These are phyloP conservation scores for Fusarium brevicatenulatum DNA, from an alignment of 2,329 filamentous ascomycete species.

Conservation along the genomic window DNA sequence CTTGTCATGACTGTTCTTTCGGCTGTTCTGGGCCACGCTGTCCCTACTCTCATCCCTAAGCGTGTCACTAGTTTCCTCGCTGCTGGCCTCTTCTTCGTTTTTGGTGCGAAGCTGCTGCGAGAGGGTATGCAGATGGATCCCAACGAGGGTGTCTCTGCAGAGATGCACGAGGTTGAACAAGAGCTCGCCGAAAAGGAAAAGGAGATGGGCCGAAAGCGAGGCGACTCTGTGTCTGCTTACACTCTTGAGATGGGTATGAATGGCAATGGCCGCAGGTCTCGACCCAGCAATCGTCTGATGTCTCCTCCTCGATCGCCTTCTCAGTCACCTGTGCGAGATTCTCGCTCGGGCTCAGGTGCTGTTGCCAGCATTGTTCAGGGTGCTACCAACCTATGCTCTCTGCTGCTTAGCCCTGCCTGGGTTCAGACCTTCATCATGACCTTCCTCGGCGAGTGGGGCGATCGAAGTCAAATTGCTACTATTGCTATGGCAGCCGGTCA, in stretches of 20 bases:
- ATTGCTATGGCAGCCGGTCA: slow-evolving; percentile 98
- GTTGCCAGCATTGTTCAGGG: slow-evolving; percentile 64
- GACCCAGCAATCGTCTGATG: slow-evolving; percentile 80
- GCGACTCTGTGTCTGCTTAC: slow-evolving; percentile 76
- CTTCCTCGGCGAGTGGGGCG: slow-evolving; percentile 97
- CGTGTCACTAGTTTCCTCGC: slow-evolving; percentile 90
- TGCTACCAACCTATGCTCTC: slow-evolving; percentile 84
- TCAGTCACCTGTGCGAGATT: slow-evolving; percentile 74
- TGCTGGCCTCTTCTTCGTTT: slow-evolving; percentile 85
- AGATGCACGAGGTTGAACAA: slow-evolving; percentile 96
- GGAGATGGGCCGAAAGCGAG: slow-evolving; percentile 71
- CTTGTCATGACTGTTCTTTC: slow-evolving; percentile 96
- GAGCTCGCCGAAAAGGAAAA: slow-evolving; percentile 95
- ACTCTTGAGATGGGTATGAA: slow-evolving; percentile 80
- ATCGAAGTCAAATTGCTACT: slow-evolving; percentile 96
- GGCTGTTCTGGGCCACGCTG: slow-evolving; percentile 89
- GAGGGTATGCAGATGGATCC: slow-evolving; percentile 91
- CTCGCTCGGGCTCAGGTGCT: slow-evolving; percentile 57
- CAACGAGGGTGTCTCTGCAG: slow-evolving; percentile 91
- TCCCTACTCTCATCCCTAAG: slow-evolving; percentile 90
- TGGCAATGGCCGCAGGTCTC: slow-evolving; percentile 70
- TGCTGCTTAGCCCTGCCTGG: slow-evolving; percentile 95
- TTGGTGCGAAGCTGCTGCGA: slow-evolving; percentile 83
- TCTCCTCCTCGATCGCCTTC: slow-evolving; percentile 84
- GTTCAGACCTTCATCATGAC: slow-evolving; percentile 99